phyloP scores from a whole-genome alignment of 306 rosid species.

The Malus domestica region ASM211411v1 NC_041801.1:1719001-1719500 shows the following conservation, averaged over 20 bases:
- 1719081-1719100: too few relatives aligned
- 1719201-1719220: background rate
- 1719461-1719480: background rate
- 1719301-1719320: background rate
- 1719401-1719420: background rate
- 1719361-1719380: background rate
- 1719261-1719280: background rate
- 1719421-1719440: background rate
- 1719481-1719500: background rate
- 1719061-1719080: too few relatives aligned
- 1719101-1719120: too few relatives aligned
- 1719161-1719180: background rate
- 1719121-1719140: background rate
- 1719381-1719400: background rate
- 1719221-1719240: background rate
- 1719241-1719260: background rate
- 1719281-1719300: background rate
- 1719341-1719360: background rate
- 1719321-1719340: background rate
- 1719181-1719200: background rate
- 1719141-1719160: background rate
- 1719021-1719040: background rate
- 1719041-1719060: background rate
- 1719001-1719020: too few relatives aligned
- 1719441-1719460: background rate